These are phyloP conservation scores for Metarhizium guizhouense DNA, from an alignment of 2,329 filamentous ascomycete species.

Conservation along the genomic window DNA sequence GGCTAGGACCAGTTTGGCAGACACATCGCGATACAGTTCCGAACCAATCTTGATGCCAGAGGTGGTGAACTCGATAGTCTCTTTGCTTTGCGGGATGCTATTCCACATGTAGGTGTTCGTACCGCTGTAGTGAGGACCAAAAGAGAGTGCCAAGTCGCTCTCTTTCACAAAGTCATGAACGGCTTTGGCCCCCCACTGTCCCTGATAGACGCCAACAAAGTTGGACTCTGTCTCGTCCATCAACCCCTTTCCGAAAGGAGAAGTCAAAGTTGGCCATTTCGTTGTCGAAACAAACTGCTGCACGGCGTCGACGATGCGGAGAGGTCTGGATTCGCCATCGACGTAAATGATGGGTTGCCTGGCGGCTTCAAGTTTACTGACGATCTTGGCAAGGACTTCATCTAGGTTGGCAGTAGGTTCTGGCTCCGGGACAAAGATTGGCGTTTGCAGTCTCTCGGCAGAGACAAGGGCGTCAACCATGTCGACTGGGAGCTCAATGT, in stretches of 20 bases:
- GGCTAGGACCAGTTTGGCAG: constrained; percentile 12
- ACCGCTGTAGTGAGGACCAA: constrained; percentile 36
- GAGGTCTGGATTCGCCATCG: constrained; percentile 37
- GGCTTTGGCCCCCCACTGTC: constrained; percentile 26
- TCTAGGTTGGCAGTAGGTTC: constrained; percentile 11
- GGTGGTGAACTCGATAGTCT: constrained; percentile 24
- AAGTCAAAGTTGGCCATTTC: constrained; percentile 37
- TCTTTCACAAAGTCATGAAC: constrained; percentile 27
- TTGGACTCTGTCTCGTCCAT: constrained; percentile 37
- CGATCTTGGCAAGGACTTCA: constrained; percentile 21
- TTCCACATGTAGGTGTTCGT: constrained; percentile 35
- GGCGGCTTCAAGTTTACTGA: constrained; percentile 33
- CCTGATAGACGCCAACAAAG: constrained; percentile 40
- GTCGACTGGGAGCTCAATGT: constrained; percentile 46
- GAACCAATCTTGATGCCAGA: constrained; percentile 21
- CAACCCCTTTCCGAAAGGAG: constrained; percentile 39
- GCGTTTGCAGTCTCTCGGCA: constrained; percentile 16
- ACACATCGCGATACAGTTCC: constrained; percentile 21
- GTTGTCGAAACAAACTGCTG: constrained; percentile 33
- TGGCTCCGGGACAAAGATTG: constrained; percentile 7
- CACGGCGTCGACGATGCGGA: constrained; percentile 31
- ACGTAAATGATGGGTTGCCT: constrained; percentile 41
- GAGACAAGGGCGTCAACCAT: constrained; percentile 32
- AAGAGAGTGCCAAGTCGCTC: constrained; percentile 35
- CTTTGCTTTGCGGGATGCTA: constrained; percentile 23